Conservation (phyloP, 441 rosid species). For the Erodium trifolium region DNA sequence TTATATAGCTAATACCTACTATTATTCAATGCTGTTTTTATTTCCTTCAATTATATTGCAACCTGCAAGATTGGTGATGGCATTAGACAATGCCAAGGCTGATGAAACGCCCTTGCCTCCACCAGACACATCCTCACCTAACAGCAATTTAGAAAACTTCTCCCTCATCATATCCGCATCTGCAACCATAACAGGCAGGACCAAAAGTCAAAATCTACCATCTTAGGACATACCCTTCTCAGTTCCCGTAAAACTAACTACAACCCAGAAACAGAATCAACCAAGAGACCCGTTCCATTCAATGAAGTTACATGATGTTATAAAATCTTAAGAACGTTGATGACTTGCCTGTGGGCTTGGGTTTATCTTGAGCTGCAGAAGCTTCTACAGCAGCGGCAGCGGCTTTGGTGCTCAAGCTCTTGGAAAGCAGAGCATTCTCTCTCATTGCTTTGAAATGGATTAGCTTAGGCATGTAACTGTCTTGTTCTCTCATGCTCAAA, state of each 20-base stretch:
- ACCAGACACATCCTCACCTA: conserved; percentile 97
- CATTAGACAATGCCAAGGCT: conserved; percentile 87
- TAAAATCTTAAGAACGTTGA: background rate
- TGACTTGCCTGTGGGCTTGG: background rate
- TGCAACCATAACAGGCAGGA: conserved; percentile 21
- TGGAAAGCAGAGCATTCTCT: conserved; percentile 22
- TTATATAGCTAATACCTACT: background rate
- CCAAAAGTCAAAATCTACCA: too few species aligned
- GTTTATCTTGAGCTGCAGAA: background rate
- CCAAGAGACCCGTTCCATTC: background rate
- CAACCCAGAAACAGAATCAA: too few species aligned
- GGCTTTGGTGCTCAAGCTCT: conserved; percentile 35
- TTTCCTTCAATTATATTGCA: background rate
- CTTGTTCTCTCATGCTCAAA: conserved; percentile 39
- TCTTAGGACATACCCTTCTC: too few species aligned
- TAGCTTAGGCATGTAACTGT: conserved; percentile 37
- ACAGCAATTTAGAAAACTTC: conserved; percentile 66
- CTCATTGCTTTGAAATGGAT: conserved; percentile 24
- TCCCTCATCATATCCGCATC: conserved; percentile 79
- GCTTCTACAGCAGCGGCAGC: conserved; percentile 1
- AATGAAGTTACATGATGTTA: background rate
- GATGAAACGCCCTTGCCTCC: conserved; percentile 96
- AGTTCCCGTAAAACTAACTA: too few species aligned
- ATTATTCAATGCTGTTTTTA: too few species aligned
- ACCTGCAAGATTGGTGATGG: conserved; percentile 90